These are phyloP conservation scores for Podaxis carcinomalis DNA, from an alignment of 768 basidiomycete genomes.

Conservation along the genomic window DNA sequence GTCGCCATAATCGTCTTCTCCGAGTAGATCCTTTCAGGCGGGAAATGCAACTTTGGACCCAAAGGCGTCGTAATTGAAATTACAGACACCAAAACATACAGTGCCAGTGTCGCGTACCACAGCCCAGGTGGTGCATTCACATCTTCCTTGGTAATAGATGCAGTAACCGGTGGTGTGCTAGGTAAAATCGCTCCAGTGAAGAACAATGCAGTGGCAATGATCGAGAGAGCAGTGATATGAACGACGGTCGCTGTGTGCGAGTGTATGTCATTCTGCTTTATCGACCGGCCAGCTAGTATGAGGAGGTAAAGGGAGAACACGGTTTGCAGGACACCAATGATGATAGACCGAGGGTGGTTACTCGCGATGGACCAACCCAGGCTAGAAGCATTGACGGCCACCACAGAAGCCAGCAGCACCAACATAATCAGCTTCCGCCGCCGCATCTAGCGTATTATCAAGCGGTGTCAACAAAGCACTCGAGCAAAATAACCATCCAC, in stretches of 20 bases:
- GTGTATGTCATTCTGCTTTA: conserved; percentile 38
- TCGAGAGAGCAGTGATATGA: conserved; percentile 58
- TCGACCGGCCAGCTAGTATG: conserved; percentile 44
- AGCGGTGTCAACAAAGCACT: not conserved
- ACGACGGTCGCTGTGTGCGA: conserved; percentile 47
- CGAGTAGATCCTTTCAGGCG: conserved; percentile 70
- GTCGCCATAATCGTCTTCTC: conserved; percentile 57
- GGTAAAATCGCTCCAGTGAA: conserved; percentile 56
- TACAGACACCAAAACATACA: conserved; percentile 43
- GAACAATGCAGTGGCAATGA: conserved; percentile 41
- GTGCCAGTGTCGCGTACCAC: conserved; percentile 49
- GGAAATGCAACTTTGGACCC: conserved; percentile 74
- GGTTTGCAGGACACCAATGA: conserved; percentile 40
- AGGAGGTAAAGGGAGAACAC: conserved; percentile 59
- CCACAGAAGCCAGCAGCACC: conserved; percentile 38
- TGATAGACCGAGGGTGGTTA: conserved; percentile 25
- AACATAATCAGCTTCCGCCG: conserved; percentile 52
- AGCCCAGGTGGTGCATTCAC: conserved; percentile 26
- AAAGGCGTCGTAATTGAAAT: conserved; percentile 52
- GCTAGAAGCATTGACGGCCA: conserved; percentile 47
- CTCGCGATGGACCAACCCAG: conserved; percentile 50
- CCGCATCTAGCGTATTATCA: conserved; percentile 40
- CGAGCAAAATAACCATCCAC: too few relatives aligned
- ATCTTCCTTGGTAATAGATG: conserved; percentile 12
- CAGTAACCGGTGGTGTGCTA: conserved; percentile 27